These are phyloP conservation scores for Pyrenula aspistea DNA, from an alignment of 495 filamentous ascomycete species.

Conservation along the genomic window DNA sequence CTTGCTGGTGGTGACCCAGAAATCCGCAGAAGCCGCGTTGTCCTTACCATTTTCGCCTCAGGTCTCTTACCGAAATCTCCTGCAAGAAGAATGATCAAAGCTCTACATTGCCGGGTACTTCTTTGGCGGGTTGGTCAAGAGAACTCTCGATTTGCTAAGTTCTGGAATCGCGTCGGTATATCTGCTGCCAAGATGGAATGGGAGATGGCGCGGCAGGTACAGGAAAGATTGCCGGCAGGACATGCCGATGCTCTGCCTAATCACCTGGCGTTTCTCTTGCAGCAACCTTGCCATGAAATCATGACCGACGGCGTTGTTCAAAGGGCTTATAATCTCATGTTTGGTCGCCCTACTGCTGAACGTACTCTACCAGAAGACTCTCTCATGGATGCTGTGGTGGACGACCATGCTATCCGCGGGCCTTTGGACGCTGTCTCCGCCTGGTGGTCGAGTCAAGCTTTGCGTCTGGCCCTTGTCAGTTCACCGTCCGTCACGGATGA, in stretches of 20 bases:
- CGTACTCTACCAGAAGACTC: conserved; percentile 49
- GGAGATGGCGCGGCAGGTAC: conserved; percentile 61
- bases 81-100: conserved; percentile 78
- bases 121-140: conserved; percentile 64
- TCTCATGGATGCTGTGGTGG: conserved; percentile 72
- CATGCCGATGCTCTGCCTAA: conserved; percentile 56
- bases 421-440: conserved; percentile 83
- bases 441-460: conserved; percentile 73
- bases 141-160: conserved; percentile 44
- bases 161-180: conserved; percentile 53
- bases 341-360: conserved; percentile 65
- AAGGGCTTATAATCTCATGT: conserved; percentile 81
- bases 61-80: conserved; percentile 80
- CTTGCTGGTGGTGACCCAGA: conserved; percentile 87
- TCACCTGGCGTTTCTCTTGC: conserved; percentile 60
- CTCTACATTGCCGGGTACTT: conserved; percentile 79
- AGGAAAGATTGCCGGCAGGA: conserved; percentile 44
- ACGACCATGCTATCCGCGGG: conserved; percentile 75
- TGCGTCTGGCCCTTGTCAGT: conserved; percentile 56
- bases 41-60: conserved; percentile 79
- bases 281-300: conserved; percentile 68
- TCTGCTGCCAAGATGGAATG: conserved; percentile 64
- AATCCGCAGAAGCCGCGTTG: conserved; percentile 75
- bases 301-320: conserved; percentile 67
- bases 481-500: conserved; percentile 41